Evolutionary conservation across 345 rosid species (phyloP), one percentile per base, ranked within the genome.

Genomic region (Eucalyptus cloeziana): DNA sequence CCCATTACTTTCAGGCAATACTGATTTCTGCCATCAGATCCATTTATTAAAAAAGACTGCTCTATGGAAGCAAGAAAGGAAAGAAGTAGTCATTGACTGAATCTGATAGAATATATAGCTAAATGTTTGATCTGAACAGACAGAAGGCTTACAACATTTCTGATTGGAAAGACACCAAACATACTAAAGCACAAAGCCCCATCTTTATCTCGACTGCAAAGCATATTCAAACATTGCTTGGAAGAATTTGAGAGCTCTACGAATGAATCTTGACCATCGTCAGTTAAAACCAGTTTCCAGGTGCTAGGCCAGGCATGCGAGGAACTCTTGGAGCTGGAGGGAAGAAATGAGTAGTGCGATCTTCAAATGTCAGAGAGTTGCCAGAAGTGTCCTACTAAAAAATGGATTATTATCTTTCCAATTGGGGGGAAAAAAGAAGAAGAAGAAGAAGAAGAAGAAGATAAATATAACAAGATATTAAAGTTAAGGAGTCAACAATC

Each of bases 291-390:
- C 95, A 87, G 95, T 90, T 90, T 87, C 99, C 98, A 88, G 96
- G 91, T 86, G 94, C 98, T 54, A 97, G 89, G 87, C 98, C 97
- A 86, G 97, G 96, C 92, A 94, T 93, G 91, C 92, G 92, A 24
- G 99, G 99, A 89, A 94, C 92, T 90, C 97, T 95, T 47, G 99
- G 99, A 91, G 98, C 95, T 58, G 97, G 96, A 93, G 98, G 98
- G 86, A 96, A 96, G 93, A 96, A 97, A 56, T 95, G 96, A 76
- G 96, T 88, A 87, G 99, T 96, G 40, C 99, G 97, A 90, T 96
- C 99, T 90, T 95, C 98, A 90, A 92, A 96, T 47, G 92, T 88
- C 2, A 92, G 91, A 88, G 88, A 89, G 56, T 91, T 92, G 87
- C 89, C 85, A 92, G 90, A 87, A 49, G 92, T 93, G 89, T 93